phyloP scores from a whole-genome alignment of 1,284 basidiomycete species.

The Apiotrichum porosum region DNA sequence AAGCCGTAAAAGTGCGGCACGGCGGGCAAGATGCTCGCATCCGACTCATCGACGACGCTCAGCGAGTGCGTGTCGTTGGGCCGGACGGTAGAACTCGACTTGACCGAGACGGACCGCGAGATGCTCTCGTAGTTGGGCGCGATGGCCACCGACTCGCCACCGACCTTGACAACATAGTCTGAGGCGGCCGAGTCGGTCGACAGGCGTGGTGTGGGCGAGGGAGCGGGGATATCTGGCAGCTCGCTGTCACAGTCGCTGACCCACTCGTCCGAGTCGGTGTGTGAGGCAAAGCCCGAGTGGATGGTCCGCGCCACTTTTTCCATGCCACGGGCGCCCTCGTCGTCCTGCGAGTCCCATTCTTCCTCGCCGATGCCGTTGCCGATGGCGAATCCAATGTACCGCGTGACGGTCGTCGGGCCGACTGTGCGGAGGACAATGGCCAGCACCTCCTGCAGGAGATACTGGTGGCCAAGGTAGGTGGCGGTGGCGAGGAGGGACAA shows the following conservation, averaged over 20 bases:
- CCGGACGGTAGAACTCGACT: slow-evolving; percentile 8
- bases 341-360: slow-evolving; percentile 50
- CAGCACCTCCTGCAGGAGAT: slow-evolving; percentile 69
- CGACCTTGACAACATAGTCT: slow-evolving; percentile 11
- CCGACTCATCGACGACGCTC: neutral
- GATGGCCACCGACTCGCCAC: slow-evolving; percentile 1
- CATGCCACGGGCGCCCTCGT: slow-evolving; percentile 63
- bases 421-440: slow-evolving; percentile 67
- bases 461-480: slow-evolving; percentile 77
- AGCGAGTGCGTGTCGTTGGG: neutral
- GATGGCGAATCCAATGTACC: slow-evolving; percentile 77
- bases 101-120: slow-evolving; percentile 7
- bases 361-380: slow-evolving; percentile 63
- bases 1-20: slow-evolving; percentile 66
- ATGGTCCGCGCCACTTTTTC: slow-evolving; percentile 61
- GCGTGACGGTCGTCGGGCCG: slow-evolving; percentile 69
- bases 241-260: slow-evolving; percentile 4
- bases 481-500: slow-evolving; percentile 81
- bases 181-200: slow-evolving; percentile 13
- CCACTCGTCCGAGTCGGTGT: slow-evolving; percentile 9
- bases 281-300: slow-evolving; percentile 9
- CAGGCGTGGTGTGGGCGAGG: neutral
- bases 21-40: neutral
- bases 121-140: neutral
- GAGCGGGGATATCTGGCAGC: neutral